These are phyloP conservation scores for Phoenix roebelenii DNA, from an alignment of 176 grass and related monocot genomes.

Conservation along the genomic window DNA sequence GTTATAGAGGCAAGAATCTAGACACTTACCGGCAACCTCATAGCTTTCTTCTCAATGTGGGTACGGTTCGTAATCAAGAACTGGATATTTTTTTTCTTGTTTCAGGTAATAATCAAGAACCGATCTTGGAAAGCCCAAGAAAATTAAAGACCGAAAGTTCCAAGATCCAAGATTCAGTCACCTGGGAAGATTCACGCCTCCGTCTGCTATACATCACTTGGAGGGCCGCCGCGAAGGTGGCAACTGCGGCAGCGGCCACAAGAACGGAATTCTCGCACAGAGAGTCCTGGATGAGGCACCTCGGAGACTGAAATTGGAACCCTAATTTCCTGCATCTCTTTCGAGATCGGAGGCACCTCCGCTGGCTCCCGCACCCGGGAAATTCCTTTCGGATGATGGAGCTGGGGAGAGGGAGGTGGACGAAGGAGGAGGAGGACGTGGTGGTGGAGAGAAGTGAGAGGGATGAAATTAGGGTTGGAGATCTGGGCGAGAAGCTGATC, in stretches of 20 bases:
- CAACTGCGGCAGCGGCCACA: conserved; percentile 4
- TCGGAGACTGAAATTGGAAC: too few species aligned
- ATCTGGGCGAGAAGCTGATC: conserved; percentile 11
- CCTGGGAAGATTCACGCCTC: conserved; percentile 19
- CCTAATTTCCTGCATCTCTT: too few species aligned
- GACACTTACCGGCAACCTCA: too few species aligned
- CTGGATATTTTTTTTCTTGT: too few species aligned
- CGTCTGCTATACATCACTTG: conserved; percentile 15
- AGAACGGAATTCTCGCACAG: background rate
- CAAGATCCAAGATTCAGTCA: conserved; percentile 15
- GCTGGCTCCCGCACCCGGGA: conserved; percentile 5
- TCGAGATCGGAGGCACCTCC: conserved; percentile 4
- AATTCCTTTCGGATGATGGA: conserved; percentile 2
- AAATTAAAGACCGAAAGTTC: background rate
- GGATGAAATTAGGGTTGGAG: conserved; percentile 16
- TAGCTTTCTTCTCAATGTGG: too few species aligned
- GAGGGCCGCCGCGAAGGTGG: conserved; percentile 21
- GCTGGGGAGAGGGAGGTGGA: background rate
- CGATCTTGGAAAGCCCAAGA: too few species aligned
- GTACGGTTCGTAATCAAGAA: too few species aligned
- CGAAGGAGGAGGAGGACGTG: conserved; percentile 1
- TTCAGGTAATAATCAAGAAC: too few species aligned
- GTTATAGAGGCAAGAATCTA: too few species aligned
- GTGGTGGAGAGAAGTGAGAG: conserved; percentile 15
- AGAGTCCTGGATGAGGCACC: too few species aligned